phyloP scores from a whole-genome alignment of 2,329 filamentous ascomycete genomes.

The Trichophyton benhamiae region DNA sequence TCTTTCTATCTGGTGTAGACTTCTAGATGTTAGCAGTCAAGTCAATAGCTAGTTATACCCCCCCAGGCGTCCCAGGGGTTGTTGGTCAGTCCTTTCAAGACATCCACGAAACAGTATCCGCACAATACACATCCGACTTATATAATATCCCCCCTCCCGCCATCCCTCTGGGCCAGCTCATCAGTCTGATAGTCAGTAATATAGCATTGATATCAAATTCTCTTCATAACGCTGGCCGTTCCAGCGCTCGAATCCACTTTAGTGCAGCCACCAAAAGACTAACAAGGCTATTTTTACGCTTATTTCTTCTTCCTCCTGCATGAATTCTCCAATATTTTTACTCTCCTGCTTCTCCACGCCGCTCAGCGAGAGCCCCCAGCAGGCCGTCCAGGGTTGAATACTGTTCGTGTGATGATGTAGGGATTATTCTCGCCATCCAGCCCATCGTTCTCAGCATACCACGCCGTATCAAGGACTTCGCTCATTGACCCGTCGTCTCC shows the following conservation, averaged over 20 bases:
- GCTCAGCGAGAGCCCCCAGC: not conserved
- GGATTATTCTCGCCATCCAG: not conserved
- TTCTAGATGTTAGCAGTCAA: no score
- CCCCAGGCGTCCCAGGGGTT: no score
- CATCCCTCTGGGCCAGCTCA: not conserved
- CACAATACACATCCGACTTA: no score
- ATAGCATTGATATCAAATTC: not conserved
- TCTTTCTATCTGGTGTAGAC: not conserved
- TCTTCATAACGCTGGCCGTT: no score
- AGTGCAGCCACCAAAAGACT: not conserved
- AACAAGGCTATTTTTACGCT: not conserved
- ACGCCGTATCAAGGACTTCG: no score
- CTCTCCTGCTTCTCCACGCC: not conserved
- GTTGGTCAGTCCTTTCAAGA: no score
- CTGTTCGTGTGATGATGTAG: not conserved
- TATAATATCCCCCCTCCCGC: no score
- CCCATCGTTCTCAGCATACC: not conserved
- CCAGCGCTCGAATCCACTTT: not conserved
- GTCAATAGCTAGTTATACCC: no score
- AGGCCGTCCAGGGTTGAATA: not conserved
- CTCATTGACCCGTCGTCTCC: no score
- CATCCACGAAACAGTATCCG: no score
- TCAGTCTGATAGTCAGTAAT: no score
- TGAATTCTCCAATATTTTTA: not conserved
- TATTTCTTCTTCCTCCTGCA: not conserved